Evolutionary conservation across 495 filamentous ascomycete species (phyloP), one percentile per base, ranked within the genome.

Genomic region (Hyaloscypha hepaticicola): DNA sequence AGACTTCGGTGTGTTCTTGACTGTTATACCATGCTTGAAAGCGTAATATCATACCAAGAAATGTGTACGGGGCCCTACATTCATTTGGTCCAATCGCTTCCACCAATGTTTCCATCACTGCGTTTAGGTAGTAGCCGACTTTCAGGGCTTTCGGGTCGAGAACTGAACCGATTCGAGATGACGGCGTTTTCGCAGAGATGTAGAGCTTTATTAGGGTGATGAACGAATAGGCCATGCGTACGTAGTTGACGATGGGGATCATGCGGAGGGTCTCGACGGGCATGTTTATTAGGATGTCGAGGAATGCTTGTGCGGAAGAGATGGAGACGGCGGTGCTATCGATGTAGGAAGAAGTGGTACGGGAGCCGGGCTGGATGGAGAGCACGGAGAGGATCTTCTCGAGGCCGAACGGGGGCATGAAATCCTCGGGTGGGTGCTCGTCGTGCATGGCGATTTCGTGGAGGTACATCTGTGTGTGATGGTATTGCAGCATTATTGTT

Each of bases 371-470:
- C 33, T 71, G 63, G 19, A 55, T 61, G 27, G 58, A 69, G n/a
- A 71, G 58, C 25, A 70, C 70, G 27, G 58, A 69, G n/a, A 71
- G 58, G 25, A 71, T 70, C 58, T 69, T 76, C 26, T 79, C 68
- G 5, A 67, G 11, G 8, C 4, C 31, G 21, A 56, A 64, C 67
- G 63, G 77, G 59, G 53, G 77, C 58, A 27, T 75, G 76, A 65
- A 83, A 61, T 80, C 77, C n/a, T 78, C 79, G 14, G 80, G 78
- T 28, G 79, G 77, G 62, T 84, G 82, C 16, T 82, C 81, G 63
- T 81, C 77, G 48, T 81, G 78, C 33, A 83, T 71, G 38, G 77
- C 80, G 8, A 83, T 58, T 67, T 85, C 81, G 64, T 84, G 82
- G 61, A 84, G 74, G 28, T 77, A 77, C 9, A 85, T 74, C 28